Evolutionary conservation across 768 basidiomycete species (phyloP).

Genomic region (Amanita fuliginea): DNA sequence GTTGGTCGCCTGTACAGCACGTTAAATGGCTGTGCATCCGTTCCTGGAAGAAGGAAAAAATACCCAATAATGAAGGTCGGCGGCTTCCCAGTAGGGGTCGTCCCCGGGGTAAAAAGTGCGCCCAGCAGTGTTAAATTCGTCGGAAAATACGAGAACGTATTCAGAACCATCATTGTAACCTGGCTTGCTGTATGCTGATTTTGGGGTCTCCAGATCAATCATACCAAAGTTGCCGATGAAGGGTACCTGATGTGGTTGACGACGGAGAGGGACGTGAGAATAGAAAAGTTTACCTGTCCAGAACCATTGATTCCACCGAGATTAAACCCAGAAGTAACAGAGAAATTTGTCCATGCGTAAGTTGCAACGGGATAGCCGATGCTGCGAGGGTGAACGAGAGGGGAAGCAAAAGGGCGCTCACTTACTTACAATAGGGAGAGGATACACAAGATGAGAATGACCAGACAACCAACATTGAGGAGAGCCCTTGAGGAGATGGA

Average conservation of each 20-base stretch:
- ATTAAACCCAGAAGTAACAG: constrained; percentile 18
- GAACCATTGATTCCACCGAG: constrained; percentile 53
- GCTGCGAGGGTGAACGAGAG: constrained; percentile 13
- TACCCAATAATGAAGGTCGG: constrained; percentile 71
- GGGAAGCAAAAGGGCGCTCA: constrained; percentile 14
- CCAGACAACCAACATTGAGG: constrained; percentile 62
- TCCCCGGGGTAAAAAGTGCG: constrained; percentile 75
- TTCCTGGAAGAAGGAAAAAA: constrained; percentile 4
- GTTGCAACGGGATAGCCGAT: constrained; percentile 35
- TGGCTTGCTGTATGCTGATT: constrained; percentile 38
- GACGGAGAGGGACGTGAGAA: constrained; percentile 14
- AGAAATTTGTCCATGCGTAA: neutral
- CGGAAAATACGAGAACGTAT: constrained; percentile 60
- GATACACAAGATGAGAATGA: constrained; percentile 35
- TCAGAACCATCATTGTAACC: constrained; percentile 48
- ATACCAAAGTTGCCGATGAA: constrained; percentile 47
- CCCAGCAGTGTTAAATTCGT: constrained; percentile 72
- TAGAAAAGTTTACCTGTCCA: constrained; percentile 37
- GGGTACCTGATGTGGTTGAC: constrained; percentile 41
- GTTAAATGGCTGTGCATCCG: neutral
- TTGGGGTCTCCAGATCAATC: constrained; percentile 50
- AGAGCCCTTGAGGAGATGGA: constrained; percentile 52
- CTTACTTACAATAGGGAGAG: constrained; percentile 53
- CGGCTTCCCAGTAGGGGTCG: constrained; percentile 81
- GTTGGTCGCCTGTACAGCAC: constrained; percentile 34